A percentile compares a stretch with the other conserved stretches of the same genome.
Evolutionary conservation across 495 filamentous ascomycete species (phyloP).

Genomic region (Massariosphaeria phaeospora): DNA sequence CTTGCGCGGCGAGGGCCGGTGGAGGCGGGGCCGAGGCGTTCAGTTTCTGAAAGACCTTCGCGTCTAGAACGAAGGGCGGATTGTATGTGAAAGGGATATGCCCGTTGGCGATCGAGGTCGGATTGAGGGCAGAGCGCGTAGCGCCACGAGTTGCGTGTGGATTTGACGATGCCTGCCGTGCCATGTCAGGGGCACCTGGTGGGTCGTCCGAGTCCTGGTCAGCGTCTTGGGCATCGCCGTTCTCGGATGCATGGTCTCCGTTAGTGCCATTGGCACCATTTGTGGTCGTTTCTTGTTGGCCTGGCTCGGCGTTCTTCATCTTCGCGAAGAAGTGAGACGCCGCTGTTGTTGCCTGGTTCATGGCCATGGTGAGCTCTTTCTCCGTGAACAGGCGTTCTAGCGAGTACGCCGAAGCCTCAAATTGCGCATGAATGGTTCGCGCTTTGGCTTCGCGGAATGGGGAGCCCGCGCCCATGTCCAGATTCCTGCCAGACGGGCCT

Average conservation of each 20-base stretch:
- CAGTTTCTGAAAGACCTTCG: constrained; percentile 32
- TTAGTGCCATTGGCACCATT: constrained; percentile 31
- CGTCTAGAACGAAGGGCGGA: constrained; percentile 33
- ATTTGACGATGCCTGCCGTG: constrained; percentile 36
- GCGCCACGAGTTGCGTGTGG: constrained; percentile 38
- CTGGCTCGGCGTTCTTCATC: constrained; percentile 30
- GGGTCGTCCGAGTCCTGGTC: constrained; percentile 26
- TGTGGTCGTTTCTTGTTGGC: constrained; percentile 22
- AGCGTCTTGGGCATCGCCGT: constrained; percentile 17
- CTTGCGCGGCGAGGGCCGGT: constrained; percentile 30
- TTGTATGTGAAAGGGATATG: constrained; percentile 23
- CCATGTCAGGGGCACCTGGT: constrained; percentile 38
- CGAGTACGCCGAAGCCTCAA: constrained; percentile 53
- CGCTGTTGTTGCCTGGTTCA: constrained; percentile 41
- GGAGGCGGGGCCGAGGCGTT: constrained; percentile 37
- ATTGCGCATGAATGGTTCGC: constrained; percentile 52
- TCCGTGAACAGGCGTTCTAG: constrained; percentile 91
- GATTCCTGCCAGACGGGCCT: constrained; percentile 48
- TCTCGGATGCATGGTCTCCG: constrained; percentile 20
- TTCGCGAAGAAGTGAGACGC: constrained; percentile 40
- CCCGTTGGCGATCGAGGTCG: constrained; percentile 24
- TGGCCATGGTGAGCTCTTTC: constrained; percentile 72
- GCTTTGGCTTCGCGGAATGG: constrained; percentile 51
- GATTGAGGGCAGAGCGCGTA: constrained; percentile 34
- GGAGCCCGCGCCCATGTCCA: constrained; percentile 47